A percentile compares a stretch with the other conserved stretches of the same genome.
These are phyloP conservation scores for Kwoniella europaea DNA, from an alignment of 768 basidiomycete species.

Conservation along the genomic window DNA sequence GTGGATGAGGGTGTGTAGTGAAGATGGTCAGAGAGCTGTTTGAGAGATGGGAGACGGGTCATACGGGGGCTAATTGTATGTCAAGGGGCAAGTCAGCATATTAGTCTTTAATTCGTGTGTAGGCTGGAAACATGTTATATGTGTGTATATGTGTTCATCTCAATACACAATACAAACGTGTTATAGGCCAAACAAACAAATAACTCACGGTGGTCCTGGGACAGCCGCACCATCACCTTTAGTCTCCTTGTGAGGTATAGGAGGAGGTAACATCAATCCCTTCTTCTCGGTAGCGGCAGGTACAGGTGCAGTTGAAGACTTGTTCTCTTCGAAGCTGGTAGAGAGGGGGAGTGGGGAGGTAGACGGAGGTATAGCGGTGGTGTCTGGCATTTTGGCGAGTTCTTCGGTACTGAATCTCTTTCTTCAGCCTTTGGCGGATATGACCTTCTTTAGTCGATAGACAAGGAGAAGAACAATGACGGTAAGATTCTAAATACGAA, in stretches of 20 bases:
- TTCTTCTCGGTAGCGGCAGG: constrained; percentile 3
- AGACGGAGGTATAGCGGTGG: not conserved
- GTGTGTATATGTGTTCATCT: too few species aligned
- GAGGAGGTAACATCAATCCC: constrained; percentile 32
- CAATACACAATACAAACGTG: too few species aligned
- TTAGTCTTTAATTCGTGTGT: not conserved
- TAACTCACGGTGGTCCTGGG: constrained; percentile 12
- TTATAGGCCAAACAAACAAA: too few species aligned
- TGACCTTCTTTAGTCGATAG: too few species aligned
- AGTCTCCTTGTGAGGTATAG: constrained; percentile 25
- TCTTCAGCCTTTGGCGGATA: too few species aligned
- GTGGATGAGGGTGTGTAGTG: constrained; percentile 23
- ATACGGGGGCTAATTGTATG: constrained; percentile 30
- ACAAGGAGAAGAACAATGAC: too few species aligned
- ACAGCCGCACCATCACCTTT: constrained; percentile 3
- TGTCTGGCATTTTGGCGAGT: constrained; percentile 7
- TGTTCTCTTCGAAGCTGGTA: constrained; percentile 5
- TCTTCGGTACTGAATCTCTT: too few species aligned
- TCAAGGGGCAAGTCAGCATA: not conserved
- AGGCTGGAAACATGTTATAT: not conserved
- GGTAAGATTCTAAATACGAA: too few species aligned
- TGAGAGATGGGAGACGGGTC: constrained; percentile 44
- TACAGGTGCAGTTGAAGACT: not conserved
- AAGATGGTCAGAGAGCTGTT: constrained; percentile 36
- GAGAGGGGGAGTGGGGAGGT: constrained; percentile 10